A percentile compares a stretch with the other conserved stretches of the same genome.
Conservation (phyloP, 257 asterid genomes). For the Mitragyna speciosa region DNA sequence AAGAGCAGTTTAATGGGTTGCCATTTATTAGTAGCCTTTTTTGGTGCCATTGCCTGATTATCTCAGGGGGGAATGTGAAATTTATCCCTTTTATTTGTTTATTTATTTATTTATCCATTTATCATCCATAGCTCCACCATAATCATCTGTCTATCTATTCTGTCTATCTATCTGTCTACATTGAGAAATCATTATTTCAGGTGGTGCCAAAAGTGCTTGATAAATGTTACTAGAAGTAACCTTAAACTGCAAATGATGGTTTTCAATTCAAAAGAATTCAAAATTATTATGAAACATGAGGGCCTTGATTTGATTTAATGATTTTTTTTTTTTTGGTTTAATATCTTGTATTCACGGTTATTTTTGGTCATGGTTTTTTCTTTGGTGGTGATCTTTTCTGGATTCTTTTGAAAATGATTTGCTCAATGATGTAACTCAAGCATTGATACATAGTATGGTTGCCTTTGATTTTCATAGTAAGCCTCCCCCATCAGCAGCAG, state of each 20-base stretch:
- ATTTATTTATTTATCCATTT: neutral
- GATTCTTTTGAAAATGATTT: neutral
- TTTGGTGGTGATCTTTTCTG: neutral
- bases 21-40: constrained; percentile 11
- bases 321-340: neutral
- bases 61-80: neutral
- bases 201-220: constrained; percentile 23
- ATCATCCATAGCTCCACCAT: too few species aligned
- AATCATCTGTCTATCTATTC: neutral
- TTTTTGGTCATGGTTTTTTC: neutral
- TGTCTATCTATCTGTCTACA: neutral
- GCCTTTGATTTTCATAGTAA: constrained; percentile 13
- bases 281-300: neutral
- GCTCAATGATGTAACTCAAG: constrained; percentile 5
- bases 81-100: neutral
- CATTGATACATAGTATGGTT: neutral
- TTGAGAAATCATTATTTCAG: neutral
- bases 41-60: neutral
- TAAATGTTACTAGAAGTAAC: constrained; percentile 3
- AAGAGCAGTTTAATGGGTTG: constrained; percentile 17
- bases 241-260: constrained; percentile 4
- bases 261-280: neutral
- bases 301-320: neutral
- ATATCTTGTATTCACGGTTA: too few species aligned
- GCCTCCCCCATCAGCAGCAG: constrained; percentile 15